These are phyloP conservation scores for Populus deltoides DNA, from an alignment of 345 rosid genomes.

Conservation along the genomic window DNA sequence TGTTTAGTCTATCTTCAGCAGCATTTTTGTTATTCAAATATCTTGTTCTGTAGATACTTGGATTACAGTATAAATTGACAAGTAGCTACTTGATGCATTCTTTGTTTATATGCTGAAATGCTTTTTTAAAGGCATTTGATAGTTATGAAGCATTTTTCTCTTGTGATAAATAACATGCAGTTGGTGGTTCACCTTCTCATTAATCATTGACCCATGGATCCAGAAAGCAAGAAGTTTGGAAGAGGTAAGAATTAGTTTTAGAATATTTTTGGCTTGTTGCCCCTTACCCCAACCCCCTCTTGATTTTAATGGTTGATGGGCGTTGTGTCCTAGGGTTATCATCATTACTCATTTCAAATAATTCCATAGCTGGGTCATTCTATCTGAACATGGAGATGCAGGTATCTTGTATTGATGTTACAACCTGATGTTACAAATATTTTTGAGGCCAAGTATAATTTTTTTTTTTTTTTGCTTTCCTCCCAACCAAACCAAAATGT, in stretches of 20 bases:
- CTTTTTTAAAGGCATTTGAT: not conserved
- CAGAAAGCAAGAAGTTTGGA: conserved; percentile 65
- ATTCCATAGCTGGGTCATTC: not conserved
- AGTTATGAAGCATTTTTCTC: not conserved
- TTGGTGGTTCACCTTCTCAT: conserved; percentile 24
- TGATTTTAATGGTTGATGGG: not conserved
- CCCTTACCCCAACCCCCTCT: not conserved
- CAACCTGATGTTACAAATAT: too few relatives aligned
- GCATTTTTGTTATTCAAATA: not conserved
- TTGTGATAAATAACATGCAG: conserved; percentile 27
- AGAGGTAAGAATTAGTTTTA: conserved; percentile 42
- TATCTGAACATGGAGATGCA: not conserved
- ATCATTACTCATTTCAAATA: not conserved
- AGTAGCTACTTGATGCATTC: not conserved
- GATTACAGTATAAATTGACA: not conserved
- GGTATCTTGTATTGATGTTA: too few relatives aligned
- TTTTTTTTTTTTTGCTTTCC: not conserved
- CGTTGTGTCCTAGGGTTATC: not conserved
- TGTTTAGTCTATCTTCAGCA: not conserved
- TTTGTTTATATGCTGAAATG: not conserved
- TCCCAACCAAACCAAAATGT: not conserved
- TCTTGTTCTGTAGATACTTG: not conserved
- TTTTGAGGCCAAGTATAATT: not conserved
- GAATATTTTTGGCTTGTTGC: not conserved
- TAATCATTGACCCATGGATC: conserved; percentile 52